Evolutionary conservation across 2,329 filamentous ascomycete genomes (phyloP).

Genomic region (Graphium sp.): DNA sequence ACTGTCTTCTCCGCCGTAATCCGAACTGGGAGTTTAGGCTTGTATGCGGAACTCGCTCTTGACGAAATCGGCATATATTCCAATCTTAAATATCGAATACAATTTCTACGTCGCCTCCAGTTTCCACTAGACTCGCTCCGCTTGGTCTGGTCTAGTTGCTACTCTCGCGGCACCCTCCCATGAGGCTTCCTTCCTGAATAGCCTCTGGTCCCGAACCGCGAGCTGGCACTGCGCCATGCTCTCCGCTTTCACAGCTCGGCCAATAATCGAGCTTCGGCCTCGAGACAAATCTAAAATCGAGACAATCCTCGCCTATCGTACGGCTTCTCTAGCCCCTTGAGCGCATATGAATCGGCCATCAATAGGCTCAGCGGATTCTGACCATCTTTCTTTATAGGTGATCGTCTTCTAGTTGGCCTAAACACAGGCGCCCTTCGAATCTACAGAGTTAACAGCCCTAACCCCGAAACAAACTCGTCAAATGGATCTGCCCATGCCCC

Average conservation of each 20-base stretch:
- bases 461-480: slow-evolving; percentile 11
- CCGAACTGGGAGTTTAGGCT: too few relatives aligned
- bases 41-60: too few relatives aligned
- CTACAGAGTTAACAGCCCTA: slow-evolving; percentile 69
- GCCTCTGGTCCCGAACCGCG: too few relatives aligned
- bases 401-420: slow-evolving; percentile 80
- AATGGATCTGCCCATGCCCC: slow-evolving; percentile 15
- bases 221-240: slow-evolving; percentile 56
- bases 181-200: too few relatives aligned
- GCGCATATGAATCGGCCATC: background rate
- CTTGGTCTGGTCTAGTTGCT: too few relatives aligned
- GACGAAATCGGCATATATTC: too few relatives aligned
- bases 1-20: too few relatives aligned
- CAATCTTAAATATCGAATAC: too few relatives aligned
- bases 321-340: slow-evolving; percentile 7
- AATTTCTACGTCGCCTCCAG: too few relatives aligned
- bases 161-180: too few relatives aligned
- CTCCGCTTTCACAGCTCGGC: slow-evolving; percentile 89
- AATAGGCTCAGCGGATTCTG: slow-evolving; percentile 2
- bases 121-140: too few relatives aligned
- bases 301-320: slow-evolving; percentile 81
- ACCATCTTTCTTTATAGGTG: slow-evolving; percentile 34
- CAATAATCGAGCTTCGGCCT: slow-evolving; percentile 90
- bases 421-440: slow-evolving; percentile 79
- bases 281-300: slow-evolving; percentile 97